Conservation (phyloP, 306 rosid genomes). For the Calophaca sinica region DNA sequence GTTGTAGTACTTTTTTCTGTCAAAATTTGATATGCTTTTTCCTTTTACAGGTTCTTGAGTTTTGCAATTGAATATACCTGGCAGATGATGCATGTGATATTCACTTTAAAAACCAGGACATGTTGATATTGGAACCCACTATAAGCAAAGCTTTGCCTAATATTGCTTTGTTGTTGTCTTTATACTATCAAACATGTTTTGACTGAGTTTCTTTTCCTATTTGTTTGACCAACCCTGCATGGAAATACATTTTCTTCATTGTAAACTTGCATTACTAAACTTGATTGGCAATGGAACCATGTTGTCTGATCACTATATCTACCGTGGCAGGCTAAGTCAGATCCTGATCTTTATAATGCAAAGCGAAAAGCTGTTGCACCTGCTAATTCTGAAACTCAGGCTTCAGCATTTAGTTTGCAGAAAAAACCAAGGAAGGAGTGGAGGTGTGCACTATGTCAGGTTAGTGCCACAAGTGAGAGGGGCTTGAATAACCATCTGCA, state of each 20-base stretch:
- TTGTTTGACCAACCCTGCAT: too few relatives aligned
- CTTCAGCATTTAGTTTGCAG: constrained; percentile 41
- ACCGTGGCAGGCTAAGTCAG: constrained; percentile 69
- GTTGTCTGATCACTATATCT: not conserved
- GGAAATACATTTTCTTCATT: constrained; percentile 6
- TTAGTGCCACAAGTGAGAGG: constrained; percentile 49
- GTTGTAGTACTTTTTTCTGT: not conserved
- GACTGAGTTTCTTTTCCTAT: not conserved
- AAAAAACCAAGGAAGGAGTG: constrained; percentile 61
- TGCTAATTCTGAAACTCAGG: constrained; percentile 17
- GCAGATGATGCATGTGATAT: too few relatives aligned
- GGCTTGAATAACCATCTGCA: constrained; percentile 57
- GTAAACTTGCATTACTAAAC: not conserved
- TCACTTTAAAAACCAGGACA: too few relatives aligned
- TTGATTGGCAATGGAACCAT: not conserved
- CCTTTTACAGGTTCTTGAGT: too few relatives aligned
- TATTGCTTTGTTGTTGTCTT: not conserved
- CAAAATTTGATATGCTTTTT: too few relatives aligned
- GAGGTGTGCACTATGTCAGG: constrained; percentile 70
- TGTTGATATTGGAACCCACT: too few relatives aligned
- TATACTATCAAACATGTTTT: not conserved
- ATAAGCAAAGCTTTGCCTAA: too few relatives aligned
- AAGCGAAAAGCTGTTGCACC: constrained; percentile 58
- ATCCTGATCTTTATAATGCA: constrained; percentile 31
- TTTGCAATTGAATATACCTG: too few relatives aligned